Percentiles rank a stretch among this genome's conserved stretches.
Evolutionary conservation across 2,329 filamentous ascomycete genomes (phyloP).

Genomic region (Sporothrix humicola): DNA sequence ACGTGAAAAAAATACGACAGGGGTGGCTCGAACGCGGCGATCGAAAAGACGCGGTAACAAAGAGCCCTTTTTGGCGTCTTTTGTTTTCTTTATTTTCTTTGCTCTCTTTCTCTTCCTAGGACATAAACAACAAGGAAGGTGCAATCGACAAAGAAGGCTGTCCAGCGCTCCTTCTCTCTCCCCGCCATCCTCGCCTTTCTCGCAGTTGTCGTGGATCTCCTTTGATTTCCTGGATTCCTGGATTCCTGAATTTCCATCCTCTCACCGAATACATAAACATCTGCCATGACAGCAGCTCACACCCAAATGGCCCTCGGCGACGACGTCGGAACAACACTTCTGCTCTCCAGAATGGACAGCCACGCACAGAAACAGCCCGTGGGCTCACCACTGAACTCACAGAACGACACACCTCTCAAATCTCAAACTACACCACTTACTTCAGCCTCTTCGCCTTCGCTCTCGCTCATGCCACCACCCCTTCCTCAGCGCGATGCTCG

Average conservation of each 20-base stretch:
- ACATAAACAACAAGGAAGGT: conserved; percentile 9
- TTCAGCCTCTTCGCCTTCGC: conserved; percentile 17
- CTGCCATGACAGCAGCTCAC: conserved; percentile 34
- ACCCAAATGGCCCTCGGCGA: conserved; percentile 33
- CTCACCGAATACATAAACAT: background rate
- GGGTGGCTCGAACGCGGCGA: conserved; percentile 21
- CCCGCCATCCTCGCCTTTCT: background rate
- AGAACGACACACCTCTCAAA: conserved; percentile 13
- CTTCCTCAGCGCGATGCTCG: conserved; percentile 59
- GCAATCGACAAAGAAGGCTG: conserved; percentile 22
- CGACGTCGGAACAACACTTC: conserved; percentile 33
- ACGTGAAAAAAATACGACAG: conserved; percentile 4
- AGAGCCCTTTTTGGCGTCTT: background rate
- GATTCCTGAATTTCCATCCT: background rate
- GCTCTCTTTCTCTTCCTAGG: background rate
- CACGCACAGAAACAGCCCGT: conserved; percentile 2
- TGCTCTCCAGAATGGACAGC: conserved; percentile 31
- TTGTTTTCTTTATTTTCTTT: conserved; percentile 12
- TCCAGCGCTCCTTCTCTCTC: conserved; percentile 7
- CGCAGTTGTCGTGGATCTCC: background rate
- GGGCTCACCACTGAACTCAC: conserved; percentile 9
- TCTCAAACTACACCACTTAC: background rate
- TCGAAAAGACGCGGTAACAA: conserved; percentile 24
- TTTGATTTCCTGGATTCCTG: background rate
- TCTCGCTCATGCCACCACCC: conserved; percentile 47